Base-by-base conservation (phyloP, 1,139 yeast genomes). In the Yamadazyma spencermartinsiae region DNA sequence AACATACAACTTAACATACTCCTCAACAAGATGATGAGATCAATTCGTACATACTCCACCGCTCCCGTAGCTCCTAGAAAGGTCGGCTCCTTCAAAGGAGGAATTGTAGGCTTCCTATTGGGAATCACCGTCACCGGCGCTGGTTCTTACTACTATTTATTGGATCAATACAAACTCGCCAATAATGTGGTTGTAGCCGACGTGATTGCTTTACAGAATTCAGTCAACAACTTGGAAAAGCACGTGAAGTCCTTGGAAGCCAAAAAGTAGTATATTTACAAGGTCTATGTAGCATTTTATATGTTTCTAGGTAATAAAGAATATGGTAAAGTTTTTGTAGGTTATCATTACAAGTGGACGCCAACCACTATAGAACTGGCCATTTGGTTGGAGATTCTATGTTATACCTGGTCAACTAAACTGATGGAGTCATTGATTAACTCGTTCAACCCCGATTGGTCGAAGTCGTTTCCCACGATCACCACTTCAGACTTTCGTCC, bases 101-200 rank as follows among this genome's bases (percentile, higher is more conserved):
- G 85, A 3, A 62, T 82, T 37, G 62, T 82, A 39, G 96, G 96
- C 2, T 87, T 87, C 61, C 72, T 87, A 43, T 69, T 82, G 28
- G 96, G 96, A 33, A 85, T 84, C 32, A 72, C 87, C 17, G 61
- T 73, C 45, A 83, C 95, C 18, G 92, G 95, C 2, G 77, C 76
- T 39, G 86, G 79, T 8, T 81, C 92, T 10, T 87, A 86, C 67
- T 83, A 79, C 61, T 87, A 86, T 61, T 70, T 86, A 49, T 65
- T 86, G 43, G 94, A 86, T 53, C 87, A 85, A 60, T 86, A 85
- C 72, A 80, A 83, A 55, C 67, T 74, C 43, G 79, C 92, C 51
- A 85, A 82, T 60, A 75, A 75, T 50, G 86, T 84, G 16, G 78
- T 87, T 43, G 76, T 86, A 42, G 78, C 87, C 37, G 95, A 87